A percentile compares a stretch with the other conserved stretches of the same genome.
phyloP scores from a whole-genome alignment of 140 eudicot species.

The Flaveria floridana region DNA sequence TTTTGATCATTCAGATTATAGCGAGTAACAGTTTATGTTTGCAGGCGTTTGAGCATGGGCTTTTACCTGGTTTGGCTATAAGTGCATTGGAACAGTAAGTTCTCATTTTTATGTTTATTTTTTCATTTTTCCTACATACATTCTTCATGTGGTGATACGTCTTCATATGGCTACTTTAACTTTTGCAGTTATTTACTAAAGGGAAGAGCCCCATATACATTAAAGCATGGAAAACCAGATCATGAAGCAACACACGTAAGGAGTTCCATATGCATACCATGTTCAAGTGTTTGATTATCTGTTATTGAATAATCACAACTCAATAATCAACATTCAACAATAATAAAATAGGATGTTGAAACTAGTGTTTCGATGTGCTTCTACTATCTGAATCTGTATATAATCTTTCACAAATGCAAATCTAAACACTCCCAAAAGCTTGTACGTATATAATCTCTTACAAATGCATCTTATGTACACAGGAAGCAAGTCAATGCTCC shows the following conservation, averaged over 20 bases:
- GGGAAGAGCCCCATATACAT: constrained; percentile 77
- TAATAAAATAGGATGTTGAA: background rate
- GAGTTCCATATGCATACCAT: constrained; percentile 3
- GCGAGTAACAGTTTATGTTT: constrained; percentile 13
- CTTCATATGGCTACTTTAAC: constrained; percentile 23
- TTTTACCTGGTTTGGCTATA: constrained; percentile 80
- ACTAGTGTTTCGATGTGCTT: background rate
- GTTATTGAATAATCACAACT: background rate
- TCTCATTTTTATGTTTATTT: background rate
- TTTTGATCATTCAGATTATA: background rate
- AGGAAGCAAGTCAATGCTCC: constrained; percentile 69
- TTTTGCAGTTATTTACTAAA: constrained; percentile 62
- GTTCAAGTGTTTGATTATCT: background rate
- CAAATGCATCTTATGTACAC: constrained; percentile 22
- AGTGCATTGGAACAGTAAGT: constrained; percentile 88
- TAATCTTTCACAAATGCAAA: background rate
- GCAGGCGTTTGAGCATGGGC: constrained; percentile 96
- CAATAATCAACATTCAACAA: background rate
- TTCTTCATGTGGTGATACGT: constrained; percentile 8
- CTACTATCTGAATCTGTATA: background rate
- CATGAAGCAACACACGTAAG: constrained; percentile 83
- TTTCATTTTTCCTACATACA: constrained; percentile 11
- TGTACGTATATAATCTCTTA: background rate
- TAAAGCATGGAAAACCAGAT: constrained; percentile 96
- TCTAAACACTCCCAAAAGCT: background rate